Conservation (phyloP, 2,329 filamentous ascomycete genomes). For the Pestalotiopsis sp. region DNA sequence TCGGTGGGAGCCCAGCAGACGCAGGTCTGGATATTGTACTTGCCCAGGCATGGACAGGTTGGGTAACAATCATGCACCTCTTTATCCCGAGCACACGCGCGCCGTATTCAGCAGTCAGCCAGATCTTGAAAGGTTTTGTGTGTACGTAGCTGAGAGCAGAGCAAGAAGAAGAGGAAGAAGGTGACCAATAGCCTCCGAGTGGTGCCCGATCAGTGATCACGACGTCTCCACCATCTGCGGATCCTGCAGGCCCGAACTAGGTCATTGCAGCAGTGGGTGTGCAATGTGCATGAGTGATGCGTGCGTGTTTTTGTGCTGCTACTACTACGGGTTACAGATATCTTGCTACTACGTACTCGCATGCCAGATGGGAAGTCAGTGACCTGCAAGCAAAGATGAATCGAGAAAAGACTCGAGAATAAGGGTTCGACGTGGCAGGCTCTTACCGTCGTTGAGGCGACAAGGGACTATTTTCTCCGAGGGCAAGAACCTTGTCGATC, state of each 20-base stretch:
- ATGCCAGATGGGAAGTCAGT: background rate
- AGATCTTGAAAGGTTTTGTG: background rate
- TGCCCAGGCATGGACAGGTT: too few relatives aligned
- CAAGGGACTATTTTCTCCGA: background rate
- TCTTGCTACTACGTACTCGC: background rate
- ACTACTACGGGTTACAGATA: background rate
- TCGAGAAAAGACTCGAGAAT: slow-evolving; percentile 16
- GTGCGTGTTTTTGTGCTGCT: background rate
- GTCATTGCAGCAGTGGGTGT: background rate
- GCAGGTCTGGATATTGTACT: too few relatives aligned
- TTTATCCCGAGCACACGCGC: too few relatives aligned
- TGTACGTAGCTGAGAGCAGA: background rate
- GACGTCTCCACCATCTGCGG: slow-evolving; percentile 1
- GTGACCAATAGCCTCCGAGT: background rate
- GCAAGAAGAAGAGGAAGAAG: background rate
- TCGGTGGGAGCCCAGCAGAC: too few relatives aligned
- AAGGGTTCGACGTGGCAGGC: slow-evolving; percentile 31
- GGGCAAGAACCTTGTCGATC: too few relatives aligned
- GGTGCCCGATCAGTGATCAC: slow-evolving; percentile 10
- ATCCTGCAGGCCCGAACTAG: slow-evolving; percentile 4
- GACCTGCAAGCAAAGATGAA: slow-evolving; percentile 9
- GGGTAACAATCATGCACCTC: too few relatives aligned
- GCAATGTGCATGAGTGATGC: too few relatives aligned
- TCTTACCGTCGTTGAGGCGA: slow-evolving; percentile 16
- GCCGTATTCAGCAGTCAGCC: background rate